Evolutionary conservation across 257 asterid genomes (phyloP).

Genomic region (Fraxinus pennsylvanica): DNA sequence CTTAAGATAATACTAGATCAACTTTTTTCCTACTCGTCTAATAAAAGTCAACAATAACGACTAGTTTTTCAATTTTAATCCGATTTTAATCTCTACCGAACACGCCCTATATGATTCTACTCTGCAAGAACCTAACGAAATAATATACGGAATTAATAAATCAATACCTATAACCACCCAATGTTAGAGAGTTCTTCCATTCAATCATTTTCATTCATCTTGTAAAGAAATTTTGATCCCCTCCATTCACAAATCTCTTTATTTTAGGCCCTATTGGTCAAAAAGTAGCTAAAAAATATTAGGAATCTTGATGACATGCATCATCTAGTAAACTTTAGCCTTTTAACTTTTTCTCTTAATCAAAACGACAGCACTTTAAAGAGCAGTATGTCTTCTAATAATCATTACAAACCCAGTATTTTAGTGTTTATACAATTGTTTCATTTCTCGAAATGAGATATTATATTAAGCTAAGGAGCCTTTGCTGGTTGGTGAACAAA

Average conservation of each 20-base stretch:
- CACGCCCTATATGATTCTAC: not conserved
- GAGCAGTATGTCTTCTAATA: not conserved
- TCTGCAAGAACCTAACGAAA: not conserved
- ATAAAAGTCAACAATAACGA: too few relatives aligned
- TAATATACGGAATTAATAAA: not conserved
- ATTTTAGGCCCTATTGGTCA: not conserved
- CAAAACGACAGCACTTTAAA: not conserved
- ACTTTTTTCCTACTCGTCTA: too few relatives aligned
- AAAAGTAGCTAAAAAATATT: not conserved
- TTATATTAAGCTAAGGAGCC: not conserved
- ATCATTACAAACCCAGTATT: not conserved
- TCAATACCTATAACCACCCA: not conserved
- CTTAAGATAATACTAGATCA: too few relatives aligned
- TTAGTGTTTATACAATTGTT: not conserved
- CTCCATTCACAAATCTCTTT: too few relatives aligned
- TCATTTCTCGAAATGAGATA: not conserved
- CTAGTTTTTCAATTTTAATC: too few relatives aligned
- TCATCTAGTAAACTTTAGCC: slow-evolving; percentile 6
- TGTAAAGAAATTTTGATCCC: too few relatives aligned
- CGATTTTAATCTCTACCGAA: too few relatives aligned
- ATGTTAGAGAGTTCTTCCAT: not conserved
- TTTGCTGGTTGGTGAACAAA: not conserved
- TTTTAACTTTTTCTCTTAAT: not conserved
- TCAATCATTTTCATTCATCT: not conserved
- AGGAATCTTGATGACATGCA: not conserved